Evolutionary conservation across 2,329 filamentous ascomycete genomes (phyloP).

Genomic region (Neoarthrinium moseri): DNA sequence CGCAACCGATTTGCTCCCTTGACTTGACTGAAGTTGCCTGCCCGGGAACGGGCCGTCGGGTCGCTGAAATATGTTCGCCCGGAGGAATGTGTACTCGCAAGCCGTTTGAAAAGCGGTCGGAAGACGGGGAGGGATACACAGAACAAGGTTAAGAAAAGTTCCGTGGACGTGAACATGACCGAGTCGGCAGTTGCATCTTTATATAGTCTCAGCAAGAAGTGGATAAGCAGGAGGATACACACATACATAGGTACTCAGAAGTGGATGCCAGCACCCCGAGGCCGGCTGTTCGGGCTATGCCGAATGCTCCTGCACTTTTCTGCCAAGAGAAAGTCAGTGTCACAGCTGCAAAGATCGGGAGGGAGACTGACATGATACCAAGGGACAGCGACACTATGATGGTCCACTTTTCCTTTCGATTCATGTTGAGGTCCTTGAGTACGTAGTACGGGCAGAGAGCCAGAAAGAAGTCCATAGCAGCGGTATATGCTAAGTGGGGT

Average conservation of each 20-base stretch:
- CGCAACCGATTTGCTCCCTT: neutral
- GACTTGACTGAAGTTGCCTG: neutral
- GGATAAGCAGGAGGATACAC: neutral
- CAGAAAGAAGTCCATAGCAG: slow-evolving; percentile 19
- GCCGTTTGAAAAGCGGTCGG: slow-evolving; percentile 15
- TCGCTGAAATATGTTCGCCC: neutral
- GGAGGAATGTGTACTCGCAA: neutral
- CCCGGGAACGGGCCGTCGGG: neutral
- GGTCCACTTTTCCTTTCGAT: slow-evolving; percentile 15
- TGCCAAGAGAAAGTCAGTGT: neutral
- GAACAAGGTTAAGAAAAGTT: slow-evolving; percentile 16
- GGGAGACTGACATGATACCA: slow-evolving; percentile 14
- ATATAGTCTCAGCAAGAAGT: neutral
- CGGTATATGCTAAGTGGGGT: slow-evolving; percentile 15
- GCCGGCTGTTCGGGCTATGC: slow-evolving; percentile 13
- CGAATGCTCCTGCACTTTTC: slow-evolving; percentile 15
- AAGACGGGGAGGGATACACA: slow-evolving; percentile 17
- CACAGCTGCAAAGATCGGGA: neutral
- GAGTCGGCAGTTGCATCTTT: slow-evolving; percentile 16
- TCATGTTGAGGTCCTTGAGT: slow-evolving; percentile 17
- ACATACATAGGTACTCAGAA: slow-evolving; percentile 14
- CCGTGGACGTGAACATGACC: slow-evolving; percentile 16
- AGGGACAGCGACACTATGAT: slow-evolving; percentile 16
- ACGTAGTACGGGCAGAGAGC: slow-evolving; percentile 16
- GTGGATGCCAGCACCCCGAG: slow-evolving; percentile 11